Evolutionary conservation across 2,329 filamentous ascomycete species (phyloP).

Genomic region (Talaromyces sp.): DNA sequence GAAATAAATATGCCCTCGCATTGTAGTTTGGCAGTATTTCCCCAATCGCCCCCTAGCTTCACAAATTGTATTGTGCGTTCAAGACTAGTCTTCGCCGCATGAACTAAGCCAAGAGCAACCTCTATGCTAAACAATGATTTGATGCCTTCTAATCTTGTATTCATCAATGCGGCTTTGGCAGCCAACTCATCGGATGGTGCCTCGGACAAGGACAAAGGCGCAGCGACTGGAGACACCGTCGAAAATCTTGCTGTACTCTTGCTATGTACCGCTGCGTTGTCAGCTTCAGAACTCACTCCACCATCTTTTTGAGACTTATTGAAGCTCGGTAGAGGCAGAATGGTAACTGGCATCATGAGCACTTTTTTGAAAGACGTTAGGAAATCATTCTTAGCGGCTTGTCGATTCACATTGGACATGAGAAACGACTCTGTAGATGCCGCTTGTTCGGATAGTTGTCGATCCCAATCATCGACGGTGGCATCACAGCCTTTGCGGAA

Average conservation of each 20-base stretch:
- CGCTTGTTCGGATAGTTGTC: constrained; percentile 85
- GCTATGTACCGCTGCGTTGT: constrained; percentile 12
- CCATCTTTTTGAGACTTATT: constrained; percentile 51
- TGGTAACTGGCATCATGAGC: constrained; percentile 97
- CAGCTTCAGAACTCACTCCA: constrained; percentile 22
- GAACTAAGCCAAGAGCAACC: constrained; percentile 83
- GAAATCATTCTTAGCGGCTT: constrained; percentile 95
- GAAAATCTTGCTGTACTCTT: constrained; percentile 38
- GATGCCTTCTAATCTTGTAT: constrained; percentile 88
- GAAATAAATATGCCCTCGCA: constrained; percentile 85
- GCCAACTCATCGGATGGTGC: constrained; percentile 87
- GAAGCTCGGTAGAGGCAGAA: constrained; percentile 63
- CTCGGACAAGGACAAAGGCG: constrained; percentile 49
- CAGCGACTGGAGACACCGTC: constrained; percentile 29
- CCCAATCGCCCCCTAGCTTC: constrained; percentile 71
- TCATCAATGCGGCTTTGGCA: constrained; percentile 97
- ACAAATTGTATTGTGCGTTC: constrained; percentile 84
- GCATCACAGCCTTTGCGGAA: constrained; percentile 74
- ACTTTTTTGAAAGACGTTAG: constrained; percentile 96
- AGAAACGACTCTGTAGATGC: constrained; percentile 88
- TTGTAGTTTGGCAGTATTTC: constrained; percentile 79
- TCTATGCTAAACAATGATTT: constrained; percentile 95
- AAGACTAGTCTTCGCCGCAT: constrained; percentile 80
- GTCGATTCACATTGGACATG: constrained; percentile 91
- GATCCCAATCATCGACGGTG: constrained; percentile 83